phyloP scores from a whole-genome alignment of 2,329 filamentous ascomycete genomes.

The Fusarium redolens region DNA sequence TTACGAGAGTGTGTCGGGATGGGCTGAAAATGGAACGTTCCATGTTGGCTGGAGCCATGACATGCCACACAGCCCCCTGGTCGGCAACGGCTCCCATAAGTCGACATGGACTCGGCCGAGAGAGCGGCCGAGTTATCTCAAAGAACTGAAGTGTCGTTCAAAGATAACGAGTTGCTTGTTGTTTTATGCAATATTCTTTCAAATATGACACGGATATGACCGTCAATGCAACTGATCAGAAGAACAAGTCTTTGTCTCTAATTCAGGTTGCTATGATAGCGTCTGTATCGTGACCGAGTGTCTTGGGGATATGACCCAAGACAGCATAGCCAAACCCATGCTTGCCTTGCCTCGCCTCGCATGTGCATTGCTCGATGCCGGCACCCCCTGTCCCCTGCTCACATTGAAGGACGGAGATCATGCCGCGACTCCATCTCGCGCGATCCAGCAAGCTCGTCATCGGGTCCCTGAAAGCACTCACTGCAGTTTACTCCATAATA shows the following conservation, averaged over 20 bases:
- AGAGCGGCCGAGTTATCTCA: slow-evolving; percentile 27
- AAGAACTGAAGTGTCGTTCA: neutral
- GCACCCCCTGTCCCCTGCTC: slow-evolving; percentile 27
- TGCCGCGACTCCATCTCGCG: slow-evolving; percentile 19
- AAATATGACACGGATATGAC: neutral
- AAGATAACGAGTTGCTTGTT: neutral
- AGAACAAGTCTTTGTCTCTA: neutral
- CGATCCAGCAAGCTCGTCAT: slow-evolving; percentile 35
- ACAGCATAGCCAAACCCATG: slow-evolving; percentile 14
- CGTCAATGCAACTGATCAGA: neutral
- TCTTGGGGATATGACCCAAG: slow-evolving; percentile 14
- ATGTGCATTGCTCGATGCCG: slow-evolving; percentile 30
- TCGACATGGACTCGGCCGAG: slow-evolving; percentile 27
- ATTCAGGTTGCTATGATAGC: slow-evolving; percentile 3
- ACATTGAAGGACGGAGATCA: slow-evolving; percentile 23
- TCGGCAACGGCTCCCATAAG: slow-evolving; percentile 21
- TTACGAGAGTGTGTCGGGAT: neutral
- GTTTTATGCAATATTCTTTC: neutral
- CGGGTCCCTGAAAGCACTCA: slow-evolving; percentile 18
- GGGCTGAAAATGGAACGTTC: slow-evolving; percentile 36
- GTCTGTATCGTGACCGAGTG: slow-evolving; percentile 11
- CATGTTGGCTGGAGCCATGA: slow-evolving; percentile 34
- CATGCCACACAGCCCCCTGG: slow-evolving; percentile 28
- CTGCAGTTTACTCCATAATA: neutral
- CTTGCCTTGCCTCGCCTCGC: slow-evolving; percentile 1